phyloP scores from a whole-genome alignment of 306 rosid species.

The Citrullus amarus region DNA sequence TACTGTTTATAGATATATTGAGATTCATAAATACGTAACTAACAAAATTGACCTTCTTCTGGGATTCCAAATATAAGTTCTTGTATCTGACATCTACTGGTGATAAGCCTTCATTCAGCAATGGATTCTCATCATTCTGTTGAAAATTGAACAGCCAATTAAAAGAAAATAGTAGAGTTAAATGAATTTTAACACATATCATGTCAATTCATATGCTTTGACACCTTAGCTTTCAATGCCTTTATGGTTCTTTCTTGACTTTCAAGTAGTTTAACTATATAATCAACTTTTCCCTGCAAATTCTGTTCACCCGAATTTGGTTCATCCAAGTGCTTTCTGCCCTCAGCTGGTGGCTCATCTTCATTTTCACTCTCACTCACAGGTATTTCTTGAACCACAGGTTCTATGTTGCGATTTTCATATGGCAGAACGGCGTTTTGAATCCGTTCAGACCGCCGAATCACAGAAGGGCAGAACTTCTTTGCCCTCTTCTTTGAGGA shows the following conservation, averaged over 20 bases:
- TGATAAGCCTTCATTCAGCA: constrained; percentile 16
- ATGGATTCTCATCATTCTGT: constrained; percentile 23
- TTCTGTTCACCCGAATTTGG: constrained; percentile 12
- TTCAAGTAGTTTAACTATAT: constrained; percentile 24
- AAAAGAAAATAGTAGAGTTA: background rate
- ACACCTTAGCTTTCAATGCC: constrained; percentile 35
- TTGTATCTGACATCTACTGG: constrained; percentile 12
- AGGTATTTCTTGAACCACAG: constrained; percentile 16
- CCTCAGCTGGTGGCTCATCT: constrained; percentile 21
- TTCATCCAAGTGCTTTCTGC: constrained; percentile 16
- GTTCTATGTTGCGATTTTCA: constrained; percentile 7
- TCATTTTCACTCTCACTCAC: constrained; percentile 23
- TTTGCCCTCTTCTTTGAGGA: constrained; percentile 14
- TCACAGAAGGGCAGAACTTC: background rate
- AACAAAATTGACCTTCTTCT: constrained; percentile 38
- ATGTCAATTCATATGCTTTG: background rate
- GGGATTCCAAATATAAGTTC: constrained; percentile 38
- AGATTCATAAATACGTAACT: background rate
- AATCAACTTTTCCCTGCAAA: constrained; percentile 34
- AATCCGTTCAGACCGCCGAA: constrained; percentile 52
- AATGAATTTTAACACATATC: background rate
- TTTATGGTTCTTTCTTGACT: constrained; percentile 18
- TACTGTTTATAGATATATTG: background rate
- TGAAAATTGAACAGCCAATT: constrained; percentile 6
- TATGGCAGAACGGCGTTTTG: constrained; percentile 9